These are phyloP conservation scores for Aspergillus ochraceoroseus DNA, from an alignment of 2,329 filamentous ascomycete genomes.

Conservation along the genomic window DNA sequence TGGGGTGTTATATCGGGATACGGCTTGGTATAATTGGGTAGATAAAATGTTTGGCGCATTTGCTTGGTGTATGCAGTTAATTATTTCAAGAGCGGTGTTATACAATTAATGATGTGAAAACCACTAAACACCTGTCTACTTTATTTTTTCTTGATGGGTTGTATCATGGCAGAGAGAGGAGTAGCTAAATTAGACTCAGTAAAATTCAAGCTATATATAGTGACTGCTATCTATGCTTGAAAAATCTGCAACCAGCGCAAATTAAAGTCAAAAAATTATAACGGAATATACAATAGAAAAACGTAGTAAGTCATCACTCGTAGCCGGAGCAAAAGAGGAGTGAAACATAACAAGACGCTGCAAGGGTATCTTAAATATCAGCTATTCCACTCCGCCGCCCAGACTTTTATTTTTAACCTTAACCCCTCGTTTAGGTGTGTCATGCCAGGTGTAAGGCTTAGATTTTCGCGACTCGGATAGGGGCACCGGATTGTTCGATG, in stretches of 20 bases:
- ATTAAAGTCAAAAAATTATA: constrained; percentile 26
- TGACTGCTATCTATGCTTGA: constrained; percentile 5
- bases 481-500: constrained; percentile 40
- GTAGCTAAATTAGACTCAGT: neutral
- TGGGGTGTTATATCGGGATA: neutral
- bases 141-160: neutral
- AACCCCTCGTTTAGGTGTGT: no score
- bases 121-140: constrained; percentile 15
- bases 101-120: constrained; percentile 20
- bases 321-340: constrained; percentile 10
- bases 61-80: neutral
- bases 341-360: constrained; percentile 21
- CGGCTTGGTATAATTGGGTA: no score
- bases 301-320: constrained; percentile 12
- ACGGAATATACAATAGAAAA: constrained; percentile 10
- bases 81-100: neutral
- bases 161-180: no score
- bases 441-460: constrained; percentile 11
- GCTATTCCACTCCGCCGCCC: constrained; percentile 26
- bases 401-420: constrained; percentile 11
- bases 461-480: constrained; percentile 27
- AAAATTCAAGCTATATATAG: constrained; percentile 5
- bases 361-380: constrained; percentile 36
- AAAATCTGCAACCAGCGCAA: constrained; percentile 9
- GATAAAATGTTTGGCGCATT: neutral